These are phyloP conservation scores for Cenchrus fungigraminus DNA, from an alignment of 176 grass and related monocot species.

Conservation along the genomic window DNA sequence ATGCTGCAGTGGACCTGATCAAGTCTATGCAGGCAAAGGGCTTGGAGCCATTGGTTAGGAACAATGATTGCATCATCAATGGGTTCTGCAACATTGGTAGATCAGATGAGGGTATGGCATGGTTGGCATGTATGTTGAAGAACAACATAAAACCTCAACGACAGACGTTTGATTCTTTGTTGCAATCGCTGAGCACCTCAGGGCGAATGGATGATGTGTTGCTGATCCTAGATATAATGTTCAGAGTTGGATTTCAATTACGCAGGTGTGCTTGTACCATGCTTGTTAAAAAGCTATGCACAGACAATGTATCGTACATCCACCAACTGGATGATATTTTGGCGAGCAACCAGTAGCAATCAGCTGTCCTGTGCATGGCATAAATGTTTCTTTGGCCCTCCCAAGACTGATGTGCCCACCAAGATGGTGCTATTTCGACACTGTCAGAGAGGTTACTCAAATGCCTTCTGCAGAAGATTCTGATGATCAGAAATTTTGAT, in stretches of 20 bases:
- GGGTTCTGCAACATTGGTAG: constrained; percentile 68
- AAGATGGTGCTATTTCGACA: background rate
- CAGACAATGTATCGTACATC: constrained; percentile 24
- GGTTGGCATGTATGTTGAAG: constrained; percentile 73
- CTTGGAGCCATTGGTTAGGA: constrained; percentile 59
- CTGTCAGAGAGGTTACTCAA: background rate
- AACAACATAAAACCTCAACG: constrained; percentile 67
- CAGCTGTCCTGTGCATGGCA: background rate
- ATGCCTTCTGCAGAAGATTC: constrained; percentile 27
- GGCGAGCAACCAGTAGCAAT: constrained; percentile 43
- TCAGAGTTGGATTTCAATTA: constrained; percentile 65
- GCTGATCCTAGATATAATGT: constrained; percentile 66
- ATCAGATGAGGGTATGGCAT: constrained; percentile 73
- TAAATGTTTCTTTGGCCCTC: constrained; percentile 15
- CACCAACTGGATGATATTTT: constrained; percentile 56
- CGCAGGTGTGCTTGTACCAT: constrained; percentile 43
- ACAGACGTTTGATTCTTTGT: constrained; percentile 54
- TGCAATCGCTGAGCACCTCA: constrained; percentile 49
- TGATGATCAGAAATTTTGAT: constrained; percentile 18
- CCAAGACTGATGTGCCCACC: constrained; percentile 20
- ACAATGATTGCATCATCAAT: constrained; percentile 67
- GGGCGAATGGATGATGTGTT: constrained; percentile 63
- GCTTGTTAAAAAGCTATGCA: constrained; percentile 66
- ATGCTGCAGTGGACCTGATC: constrained; percentile 65
- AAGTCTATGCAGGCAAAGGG: constrained; percentile 65